Percentiles rank a stretch among this genome's conserved stretches.
Conservation (phyloP, 495 filamentous ascomycete genomes). For the Neurospora sp. region DNA sequence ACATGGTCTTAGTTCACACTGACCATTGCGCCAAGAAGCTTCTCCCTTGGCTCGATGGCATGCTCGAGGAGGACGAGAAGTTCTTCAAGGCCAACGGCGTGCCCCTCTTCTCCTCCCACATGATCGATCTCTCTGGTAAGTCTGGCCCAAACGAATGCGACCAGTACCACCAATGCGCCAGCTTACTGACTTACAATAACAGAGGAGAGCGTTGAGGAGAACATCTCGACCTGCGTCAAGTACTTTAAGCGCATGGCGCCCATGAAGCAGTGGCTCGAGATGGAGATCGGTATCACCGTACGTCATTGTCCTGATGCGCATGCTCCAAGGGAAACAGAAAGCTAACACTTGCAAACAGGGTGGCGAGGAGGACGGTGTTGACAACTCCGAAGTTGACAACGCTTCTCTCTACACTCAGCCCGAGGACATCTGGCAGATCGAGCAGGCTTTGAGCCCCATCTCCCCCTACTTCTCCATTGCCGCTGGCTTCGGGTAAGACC, state of each 20-base stretch:
- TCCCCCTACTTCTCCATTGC: conserved; percentile 95
- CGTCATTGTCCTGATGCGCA: background rate
- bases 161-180: background rate
- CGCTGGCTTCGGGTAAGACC: conserved; percentile 59
- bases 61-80: conserved; percentile 82
- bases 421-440: conserved; percentile 80
- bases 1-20: conserved; percentile 13
- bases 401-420: conserved; percentile 95
- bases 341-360: conserved; percentile 88
- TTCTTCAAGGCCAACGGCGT: conserved; percentile 88
- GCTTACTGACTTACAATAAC: conserved; percentile 20
- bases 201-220: conserved; percentile 79
- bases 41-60: conserved; percentile 87
- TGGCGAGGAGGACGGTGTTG: conserved; percentile 90
- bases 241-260: conserved; percentile 87
- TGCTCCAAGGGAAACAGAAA: background rate
- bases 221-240: conserved; percentile 81
- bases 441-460: conserved; percentile 69
- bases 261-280: conserved; percentile 98
- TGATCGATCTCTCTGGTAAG: conserved; percentile 69
- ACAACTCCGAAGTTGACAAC: conserved; percentile 85
- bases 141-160: background rate
- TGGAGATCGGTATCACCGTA: conserved; percentile 49
- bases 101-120: conserved; percentile 91
- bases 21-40: conserved; percentile 92